These are phyloP conservation scores for Carex cristatella DNA, from an alignment of 176 grass and related monocot species.

Conservation along the genomic window DNA sequence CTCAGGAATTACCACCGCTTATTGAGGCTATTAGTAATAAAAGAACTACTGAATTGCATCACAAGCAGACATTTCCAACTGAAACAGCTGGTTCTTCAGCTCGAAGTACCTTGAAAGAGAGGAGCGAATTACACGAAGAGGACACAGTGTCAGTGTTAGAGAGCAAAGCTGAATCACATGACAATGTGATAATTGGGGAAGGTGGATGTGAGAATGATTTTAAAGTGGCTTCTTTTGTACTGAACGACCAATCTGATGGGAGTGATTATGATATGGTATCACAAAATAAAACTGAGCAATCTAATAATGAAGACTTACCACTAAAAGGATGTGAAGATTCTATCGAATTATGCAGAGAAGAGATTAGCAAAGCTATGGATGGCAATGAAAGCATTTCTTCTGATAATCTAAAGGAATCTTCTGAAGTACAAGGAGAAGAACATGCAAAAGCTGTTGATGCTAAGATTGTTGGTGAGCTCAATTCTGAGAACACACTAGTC, in stretches of 20 bases:
- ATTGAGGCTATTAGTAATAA: slow-evolving; percentile 26
- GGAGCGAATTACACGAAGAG: slow-evolving; percentile 22
- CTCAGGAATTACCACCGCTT: slow-evolving; percentile 13
- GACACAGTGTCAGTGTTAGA: slow-evolving; percentile 21
- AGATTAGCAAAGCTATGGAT: slow-evolving; percentile 7
- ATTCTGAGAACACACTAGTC: slow-evolving; percentile 10
- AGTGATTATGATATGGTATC: background rate
- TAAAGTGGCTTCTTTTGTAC: slow-evolving; percentile 16
- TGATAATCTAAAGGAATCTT: slow-evolving; percentile 12
- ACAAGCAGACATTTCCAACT: slow-evolving; percentile 28
- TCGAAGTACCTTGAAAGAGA: slow-evolving; percentile 23
- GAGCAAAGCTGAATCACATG: slow-evolving; percentile 20
- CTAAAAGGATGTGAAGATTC: slow-evolving; percentile 32
- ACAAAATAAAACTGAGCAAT: slow-evolving; percentile 33
- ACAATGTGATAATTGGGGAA: slow-evolving; percentile 31
- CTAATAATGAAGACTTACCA: slow-evolving; percentile 34
- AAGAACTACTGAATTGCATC: slow-evolving; percentile 33
- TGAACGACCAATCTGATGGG: slow-evolving; percentile 7
- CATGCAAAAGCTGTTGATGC: slow-evolving; percentile 17
- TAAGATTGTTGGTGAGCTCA: slow-evolving; percentile 16
- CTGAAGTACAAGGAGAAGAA: slow-evolving; percentile 20
- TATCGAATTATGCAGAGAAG: slow-evolving; percentile 6
- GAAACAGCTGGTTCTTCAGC: slow-evolving; percentile 15
- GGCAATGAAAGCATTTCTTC: slow-evolving; percentile 17
- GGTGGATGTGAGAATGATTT: background rate